Percentiles rank a stretch among this genome's conserved stretches.
phyloP scores from a whole-genome alignment of 2,329 filamentous ascomycete genomes.

The Clonostachys rhizophaga region DNA sequence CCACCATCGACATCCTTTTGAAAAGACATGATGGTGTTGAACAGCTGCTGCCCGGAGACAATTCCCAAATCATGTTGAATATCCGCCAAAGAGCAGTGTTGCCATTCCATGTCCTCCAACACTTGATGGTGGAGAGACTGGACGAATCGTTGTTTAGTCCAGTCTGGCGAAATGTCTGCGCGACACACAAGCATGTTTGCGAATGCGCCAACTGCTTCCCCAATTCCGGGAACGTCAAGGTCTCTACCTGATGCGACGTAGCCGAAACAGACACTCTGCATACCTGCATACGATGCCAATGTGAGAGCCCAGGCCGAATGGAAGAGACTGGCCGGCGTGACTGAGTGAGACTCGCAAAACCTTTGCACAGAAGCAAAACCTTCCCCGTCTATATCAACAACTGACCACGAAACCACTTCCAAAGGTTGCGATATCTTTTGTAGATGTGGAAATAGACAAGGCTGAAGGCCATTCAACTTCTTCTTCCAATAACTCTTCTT shows the following conservation, averaged over 20 bases:
- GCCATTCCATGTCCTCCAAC: not conserved
- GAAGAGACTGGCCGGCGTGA: not conserved
- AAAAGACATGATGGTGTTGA: not conserved
- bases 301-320: not conserved
- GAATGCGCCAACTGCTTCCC: not conserved
- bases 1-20: not conserved
- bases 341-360: not conserved
- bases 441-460: constrained; percentile 9
- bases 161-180: not conserved
- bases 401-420: too few species aligned
- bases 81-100: not conserved
- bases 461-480: constrained; percentile 8
- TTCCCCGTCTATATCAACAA: too few species aligned
- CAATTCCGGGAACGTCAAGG: not conserved
- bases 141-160: not conserved
- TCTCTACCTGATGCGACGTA: not conserved
- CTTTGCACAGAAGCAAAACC: not conserved
- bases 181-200: not conserved
- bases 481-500: constrained; percentile 9
- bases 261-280: not conserved
- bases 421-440: not conserved
- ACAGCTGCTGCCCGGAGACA: not conserved
- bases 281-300: not conserved
- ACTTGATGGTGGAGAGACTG: not conserved
- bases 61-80: not conserved